Conservation (phyloP, 2,329 filamentous ascomycete genomes). For the Nemania sp. region DNA sequence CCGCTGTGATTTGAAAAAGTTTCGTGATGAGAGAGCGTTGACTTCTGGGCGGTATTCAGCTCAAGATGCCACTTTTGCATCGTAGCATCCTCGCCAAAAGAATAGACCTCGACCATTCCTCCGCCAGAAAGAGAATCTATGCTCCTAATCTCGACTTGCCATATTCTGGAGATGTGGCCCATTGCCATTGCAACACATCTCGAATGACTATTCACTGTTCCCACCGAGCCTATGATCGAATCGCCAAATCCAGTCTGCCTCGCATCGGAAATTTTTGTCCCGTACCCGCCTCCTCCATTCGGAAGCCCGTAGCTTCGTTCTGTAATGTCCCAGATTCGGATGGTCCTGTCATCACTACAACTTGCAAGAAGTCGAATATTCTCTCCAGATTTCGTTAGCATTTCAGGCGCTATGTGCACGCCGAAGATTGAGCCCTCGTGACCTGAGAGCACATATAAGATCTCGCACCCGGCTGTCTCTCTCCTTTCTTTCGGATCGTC, state of each 20-base stretch:
- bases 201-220: slow-evolving; percentile 37
- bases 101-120: slow-evolving; percentile 60
- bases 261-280: slow-evolving; percentile 38
- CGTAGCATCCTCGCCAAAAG: slow-evolving; percentile 84
- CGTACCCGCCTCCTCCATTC: slow-evolving; percentile 37
- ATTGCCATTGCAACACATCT: slow-evolving; percentile 70
- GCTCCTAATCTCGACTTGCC: slow-evolving; percentile 71
- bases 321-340: slow-evolving; percentile 84
- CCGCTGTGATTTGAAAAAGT: slow-evolving; percentile 72
- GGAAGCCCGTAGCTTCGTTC: slow-evolving; percentile 45
- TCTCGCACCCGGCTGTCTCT: slow-evolving; percentile 39
- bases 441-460: slow-evolving; percentile 60
- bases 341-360: slow-evolving; percentile 92
- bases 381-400: slow-evolving; percentile 45
- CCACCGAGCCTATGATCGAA: slow-evolving; percentile 36
- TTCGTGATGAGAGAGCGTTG: slow-evolving; percentile 58
- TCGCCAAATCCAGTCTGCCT: slow-evolving; percentile 67
- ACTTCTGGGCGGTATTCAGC: slow-evolving; percentile 39
- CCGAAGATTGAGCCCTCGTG: slow-evolving; percentile 96
- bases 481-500: not conserved
- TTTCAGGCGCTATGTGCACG: slow-evolving; percentile 71
- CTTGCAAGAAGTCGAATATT: slow-evolving; percentile 73
- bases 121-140: slow-evolving; percentile 26
- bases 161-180: slow-evolving; percentile 89
- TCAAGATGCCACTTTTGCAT: slow-evolving; percentile 70